These are phyloP conservation scores for Marasmius oreades DNA, from an alignment of 1,284 basidiomycete species.

Conservation along the genomic window DNA sequence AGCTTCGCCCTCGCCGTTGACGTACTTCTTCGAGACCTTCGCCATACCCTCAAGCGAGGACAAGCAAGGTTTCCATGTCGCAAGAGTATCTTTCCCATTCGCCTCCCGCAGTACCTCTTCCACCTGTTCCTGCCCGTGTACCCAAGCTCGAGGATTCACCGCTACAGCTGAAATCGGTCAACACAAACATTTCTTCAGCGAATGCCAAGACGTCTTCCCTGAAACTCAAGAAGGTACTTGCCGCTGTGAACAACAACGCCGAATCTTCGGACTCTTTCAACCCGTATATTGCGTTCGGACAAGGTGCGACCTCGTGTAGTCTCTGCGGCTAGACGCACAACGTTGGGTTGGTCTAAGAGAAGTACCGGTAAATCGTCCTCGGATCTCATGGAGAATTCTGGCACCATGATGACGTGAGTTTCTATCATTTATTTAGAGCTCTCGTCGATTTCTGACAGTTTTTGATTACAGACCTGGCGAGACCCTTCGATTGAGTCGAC, in stretches of 20 bases:
- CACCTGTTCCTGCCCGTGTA: conserved; percentile 27
- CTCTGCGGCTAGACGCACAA: conserved; percentile 51
- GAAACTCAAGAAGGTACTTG: conserved; percentile 1
- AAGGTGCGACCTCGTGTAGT: conserved; percentile 46
- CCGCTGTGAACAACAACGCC: not conserved
- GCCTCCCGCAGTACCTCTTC: conserved; percentile 15
- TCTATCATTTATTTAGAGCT: not conserved
- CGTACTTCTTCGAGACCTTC: conserved; percentile 67
- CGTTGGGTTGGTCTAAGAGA: conserved; percentile 61
- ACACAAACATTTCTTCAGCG: conserved; percentile 20
- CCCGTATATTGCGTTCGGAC: conserved; percentile 32
- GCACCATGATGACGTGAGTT: conserved; percentile 55
- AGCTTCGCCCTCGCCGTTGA: conserved; percentile 54
- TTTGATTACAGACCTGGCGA: conserved; percentile 46
- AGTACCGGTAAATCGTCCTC: conserved; percentile 38
- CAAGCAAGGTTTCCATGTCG: conserved; percentile 39
- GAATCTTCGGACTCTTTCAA: conserved; percentile 9
- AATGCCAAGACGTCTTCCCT: not conserved
- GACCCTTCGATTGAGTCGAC: conserved; percentile 61
- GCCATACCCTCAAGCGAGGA: conserved; percentile 58
- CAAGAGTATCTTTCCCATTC: conserved; percentile 33
- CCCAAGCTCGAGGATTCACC: conserved; percentile 19
- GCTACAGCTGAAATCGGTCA: conserved; percentile 18
- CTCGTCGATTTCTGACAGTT: conserved; percentile 6
- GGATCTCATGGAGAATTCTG: conserved; percentile 55